These are phyloP conservation scores for Boletus pseudo-olivaceus DNA, from an alignment of 768 basidiomycete genomes.

Conservation along the genomic window DNA sequence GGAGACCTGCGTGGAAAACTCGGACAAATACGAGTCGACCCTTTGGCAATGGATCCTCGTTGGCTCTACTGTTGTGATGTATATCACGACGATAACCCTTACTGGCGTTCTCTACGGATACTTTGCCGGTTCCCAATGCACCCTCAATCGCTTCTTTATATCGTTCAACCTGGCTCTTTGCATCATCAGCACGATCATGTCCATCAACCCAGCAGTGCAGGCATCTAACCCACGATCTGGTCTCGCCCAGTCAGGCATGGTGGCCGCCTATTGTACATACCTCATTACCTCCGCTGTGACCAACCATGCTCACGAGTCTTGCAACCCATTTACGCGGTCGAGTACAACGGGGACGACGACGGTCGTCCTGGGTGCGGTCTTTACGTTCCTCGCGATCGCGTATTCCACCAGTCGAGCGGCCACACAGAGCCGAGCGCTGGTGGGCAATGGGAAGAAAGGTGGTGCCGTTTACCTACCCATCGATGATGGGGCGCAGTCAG, in stretches of 20 bases:
- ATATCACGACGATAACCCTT: conserved; percentile 76
- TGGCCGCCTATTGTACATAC: conserved; percentile 97
- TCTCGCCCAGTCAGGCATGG: conserved; percentile 93
- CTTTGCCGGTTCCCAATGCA: conserved; percentile 85
- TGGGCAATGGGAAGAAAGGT: conserved; percentile 64
- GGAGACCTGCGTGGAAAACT: conserved; percentile 93
- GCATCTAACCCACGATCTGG: conserved; percentile 93
- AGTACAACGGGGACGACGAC: conserved; percentile 78
- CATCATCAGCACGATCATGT: conserved; percentile 74
- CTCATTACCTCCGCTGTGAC: conserved; percentile 90
- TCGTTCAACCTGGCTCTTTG: conserved; percentile 86
- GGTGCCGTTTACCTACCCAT: conserved; percentile 60
- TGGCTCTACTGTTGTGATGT: conserved; percentile 87
- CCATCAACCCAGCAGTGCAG: conserved; percentile 82
- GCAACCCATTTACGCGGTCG: conserved; percentile 82
- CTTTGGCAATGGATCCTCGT: conserved; percentile 97
- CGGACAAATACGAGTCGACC: conserved; percentile 84
- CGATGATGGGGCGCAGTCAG: conserved; percentile 57
- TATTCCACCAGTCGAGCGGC: conserved; percentile 96
- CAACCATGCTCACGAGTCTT: conserved; percentile 81
- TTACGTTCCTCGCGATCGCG: conserved; percentile 97
- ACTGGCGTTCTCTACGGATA: conserved; percentile 89
- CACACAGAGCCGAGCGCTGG: conserved; percentile 88
- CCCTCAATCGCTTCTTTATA: conserved; percentile 95
- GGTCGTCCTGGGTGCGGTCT: conserved; percentile 85